Percentiles rank a stretch among this genome's conserved stretches.
These are phyloP conservation scores for Malus orientalis DNA, from an alignment of 306 rosid species.

Conservation along the genomic window DNA sequence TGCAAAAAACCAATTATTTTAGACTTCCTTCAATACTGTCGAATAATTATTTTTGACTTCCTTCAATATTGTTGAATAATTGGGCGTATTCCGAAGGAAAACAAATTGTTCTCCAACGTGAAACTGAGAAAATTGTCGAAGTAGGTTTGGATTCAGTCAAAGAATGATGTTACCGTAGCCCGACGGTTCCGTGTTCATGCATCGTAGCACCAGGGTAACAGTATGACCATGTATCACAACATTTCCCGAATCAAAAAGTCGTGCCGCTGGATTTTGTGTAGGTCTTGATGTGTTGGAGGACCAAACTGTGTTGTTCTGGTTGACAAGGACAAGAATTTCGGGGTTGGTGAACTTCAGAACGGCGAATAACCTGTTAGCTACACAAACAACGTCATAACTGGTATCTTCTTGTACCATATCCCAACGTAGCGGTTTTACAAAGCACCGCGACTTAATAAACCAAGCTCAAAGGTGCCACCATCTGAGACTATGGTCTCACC, in stretches of 20 bases:
- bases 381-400: neutral
- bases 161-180: no score
- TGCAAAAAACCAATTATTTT: no score
- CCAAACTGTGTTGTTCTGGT: constrained; percentile 20
- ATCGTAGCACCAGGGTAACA: neutral
- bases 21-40: no score
- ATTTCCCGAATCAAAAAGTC: constrained; percentile 27
- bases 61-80: no score
- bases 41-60: no score
- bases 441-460: constrained; percentile 5
- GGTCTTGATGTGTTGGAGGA: constrained; percentile 27
- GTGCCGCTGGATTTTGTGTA: constrained; percentile 1
- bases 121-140: no score
- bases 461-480: constrained; percentile 3
- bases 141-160: no score
- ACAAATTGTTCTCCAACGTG: no score
- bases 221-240: constrained; percentile 17
- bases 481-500: neutral
- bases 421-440: constrained; percentile 4
- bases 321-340: constrained; percentile 14
- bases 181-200: no score
- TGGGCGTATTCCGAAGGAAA: no score
- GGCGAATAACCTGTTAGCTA: constrained; percentile 7
- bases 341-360: constrained; percentile 1
- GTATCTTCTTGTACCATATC: constrained; percentile 2